Evolutionary conservation across 805 yeast genomes (phyloP).

Genomic region (Wickerhamomyces chambardii): DNA sequence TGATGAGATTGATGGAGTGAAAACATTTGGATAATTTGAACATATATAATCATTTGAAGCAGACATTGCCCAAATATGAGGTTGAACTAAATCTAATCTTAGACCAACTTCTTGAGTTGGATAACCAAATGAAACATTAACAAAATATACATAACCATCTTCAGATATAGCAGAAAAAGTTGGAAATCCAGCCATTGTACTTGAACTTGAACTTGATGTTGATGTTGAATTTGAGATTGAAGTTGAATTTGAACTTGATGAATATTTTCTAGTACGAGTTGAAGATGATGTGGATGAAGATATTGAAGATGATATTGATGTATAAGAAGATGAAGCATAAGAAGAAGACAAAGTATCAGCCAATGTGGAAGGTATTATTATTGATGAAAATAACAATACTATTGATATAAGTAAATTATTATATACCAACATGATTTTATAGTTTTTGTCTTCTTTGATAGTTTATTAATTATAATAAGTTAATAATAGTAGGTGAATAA

Average conservation of each 20-base stretch:
- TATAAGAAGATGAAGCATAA: background rate
- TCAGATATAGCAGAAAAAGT: slow-evolving; percentile 4
- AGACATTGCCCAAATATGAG: slow-evolving; percentile 26
- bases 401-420: too few species aligned
- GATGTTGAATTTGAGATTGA: background rate
- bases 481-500: too few species aligned
- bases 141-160: slow-evolving; percentile 15
- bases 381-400: too few species aligned
- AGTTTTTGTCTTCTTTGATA: too few species aligned
- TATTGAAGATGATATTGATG: background rate
- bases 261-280: background rate
- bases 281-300: background rate
- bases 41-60: slow-evolving; percentile 3
- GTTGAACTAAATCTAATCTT: slow-evolving; percentile 28
- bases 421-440: too few species aligned
- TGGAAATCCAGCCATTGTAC: slow-evolving; percentile 2
- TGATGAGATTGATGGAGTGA: slow-evolving; percentile 2
- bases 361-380: background rate
- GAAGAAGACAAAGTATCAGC: background rate
- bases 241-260: background rate
- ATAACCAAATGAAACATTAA: slow-evolving; percentile 22
- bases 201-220: too few species aligned
- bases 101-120: slow-evolving; percentile 20
- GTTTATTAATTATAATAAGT: too few species aligned
- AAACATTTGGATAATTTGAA: slow-evolving; percentile 2